Evolutionary conservation across 805 yeast species (phyloP), one percentile per base, ranked within the genome.

Genomic region (Wickerhamiella occidentalis): DNA sequence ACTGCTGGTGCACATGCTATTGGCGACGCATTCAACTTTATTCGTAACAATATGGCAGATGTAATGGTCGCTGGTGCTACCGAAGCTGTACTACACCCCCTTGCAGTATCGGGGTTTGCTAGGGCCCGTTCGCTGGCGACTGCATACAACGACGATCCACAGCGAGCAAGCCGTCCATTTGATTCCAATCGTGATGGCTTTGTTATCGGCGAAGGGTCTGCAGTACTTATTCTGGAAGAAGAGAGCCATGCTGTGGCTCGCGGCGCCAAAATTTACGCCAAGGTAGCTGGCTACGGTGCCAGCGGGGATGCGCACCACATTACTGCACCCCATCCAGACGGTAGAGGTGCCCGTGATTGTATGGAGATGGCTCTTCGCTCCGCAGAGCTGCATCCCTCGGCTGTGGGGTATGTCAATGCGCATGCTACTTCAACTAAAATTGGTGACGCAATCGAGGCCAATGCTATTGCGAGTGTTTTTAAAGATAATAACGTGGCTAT

Each of bases 1-100:
- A 95, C 99, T 3, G 87, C 98, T 0, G 99, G 99, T 0, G 76
- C 82, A 25, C 94, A 92, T 60, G 76, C 96, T 0, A 80, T 92
- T 44, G 97, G 97, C 3, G 99, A 92, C 61, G 96, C 96, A 0
- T 76, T 72, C 56, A 76, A 88, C 58, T 80, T 88, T 58, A 85
- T 92, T 51, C 68, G 73, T 52, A 79, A 79, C 50, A 94, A 85
- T 3, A 82, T 83, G 66, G 85, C 90, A 9, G 81, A 87, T 56
- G 85, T 82, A 3, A 84, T 88, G 79, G 72, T 92, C 8, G 92
- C 95, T 7, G 98, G 98, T n/a, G 94, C 96, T 1, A 70, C 95
- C 2, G 99, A 92, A 59, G 79, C 90, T 2, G 75, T 86, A 11
- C 69, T 87, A 7, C 94, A 86, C 61, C 97, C 96, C 1, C 59